These are phyloP conservation scores for Blastomyces emzantsi DNA, from an alignment of 2,329 filamentous ascomycete genomes.

Conservation along the genomic window DNA sequence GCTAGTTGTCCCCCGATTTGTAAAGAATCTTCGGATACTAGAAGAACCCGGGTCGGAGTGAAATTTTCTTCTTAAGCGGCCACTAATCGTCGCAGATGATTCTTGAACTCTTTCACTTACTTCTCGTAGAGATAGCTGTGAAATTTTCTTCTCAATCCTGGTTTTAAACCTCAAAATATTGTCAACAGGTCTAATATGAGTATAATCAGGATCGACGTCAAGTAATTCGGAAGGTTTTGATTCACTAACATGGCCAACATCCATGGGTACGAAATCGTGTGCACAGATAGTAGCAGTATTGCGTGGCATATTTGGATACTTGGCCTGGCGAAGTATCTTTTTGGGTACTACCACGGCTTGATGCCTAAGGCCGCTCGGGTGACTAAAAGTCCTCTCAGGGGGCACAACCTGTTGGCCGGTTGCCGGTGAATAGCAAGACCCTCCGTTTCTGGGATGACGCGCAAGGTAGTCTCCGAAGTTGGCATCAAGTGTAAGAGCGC, in stretches of 20 bases:
- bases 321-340: slow-evolving; percentile 2
- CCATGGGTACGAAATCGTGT: neutral
- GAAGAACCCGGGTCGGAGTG: neutral
- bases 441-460: neutral
- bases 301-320: slow-evolving; percentile 1
- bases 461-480: slow-evolving; percentile 19
- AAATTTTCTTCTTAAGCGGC: neutral
- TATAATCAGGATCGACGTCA: neutral
- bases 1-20: neutral
- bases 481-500: slow-evolving; percentile 26
- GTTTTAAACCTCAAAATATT: neutral
- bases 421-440: neutral
- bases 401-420: slow-evolving; percentile 1
- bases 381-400: neutral
- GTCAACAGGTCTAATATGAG: neutral
- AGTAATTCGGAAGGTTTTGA: neutral
- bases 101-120: neutral
- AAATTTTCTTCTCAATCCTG: neutral
- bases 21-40: neutral
- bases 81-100: neutral
- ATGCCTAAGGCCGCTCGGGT: neutral
- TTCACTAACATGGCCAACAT: neutral
- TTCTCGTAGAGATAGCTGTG: neutral
- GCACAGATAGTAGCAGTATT: neutral
- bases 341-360: neutral